Base-by-base conservation (phyloP, 2,329 filamentous ascomycete species). In the Ceratocystis cacaofunesta region DNA sequence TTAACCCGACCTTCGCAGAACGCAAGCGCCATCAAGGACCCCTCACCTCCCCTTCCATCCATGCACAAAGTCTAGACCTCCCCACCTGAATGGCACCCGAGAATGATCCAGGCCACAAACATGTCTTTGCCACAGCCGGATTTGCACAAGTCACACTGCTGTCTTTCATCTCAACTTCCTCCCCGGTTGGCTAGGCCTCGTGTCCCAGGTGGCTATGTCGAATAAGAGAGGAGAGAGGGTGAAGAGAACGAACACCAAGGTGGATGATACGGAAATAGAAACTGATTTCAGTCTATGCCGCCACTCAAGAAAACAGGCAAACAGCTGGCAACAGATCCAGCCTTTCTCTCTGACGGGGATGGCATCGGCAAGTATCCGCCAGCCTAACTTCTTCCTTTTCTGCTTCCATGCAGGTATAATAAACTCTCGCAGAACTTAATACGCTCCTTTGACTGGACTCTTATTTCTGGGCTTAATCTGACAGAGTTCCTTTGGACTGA, bases 71-170 rank as follows among this genome's bases (percentile, higher is more conserved):
- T 58, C 55, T 58, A 25, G 55, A 58, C 55, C 36, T 58, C 30
- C 25, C 30, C 30, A 32, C 55, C 55, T 17, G 12, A 32, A 58
- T 10, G 55, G 17, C n/a, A 19, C 55, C 55, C 55, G 30, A 58
- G 30, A 32, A 58, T 58, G 55, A 58, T 58, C 55, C 55, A 58
- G 55, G 55, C 55, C 55, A 30, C 55, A 58, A 32, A 58, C 55
- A 58, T 58, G 55, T 58, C 55, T 58, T 58, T 58, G 55, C 55
- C 55, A 32, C 55, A 58, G 30, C 28, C 28, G 55, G 55, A 32
- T n/a, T 58, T 58, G 55, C 25, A 58, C 55, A 30, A 25, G 55
- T 30, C 17, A 32, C 28, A 58, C 55, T n/a, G 22, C 7, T 58
- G 55, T 58, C 55, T 58, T 30, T 58, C 55, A n/a, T 58, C 25